phyloP scores from a whole-genome alignment of 331 rosid genomes.

The Acacia pycnantha region DNA sequence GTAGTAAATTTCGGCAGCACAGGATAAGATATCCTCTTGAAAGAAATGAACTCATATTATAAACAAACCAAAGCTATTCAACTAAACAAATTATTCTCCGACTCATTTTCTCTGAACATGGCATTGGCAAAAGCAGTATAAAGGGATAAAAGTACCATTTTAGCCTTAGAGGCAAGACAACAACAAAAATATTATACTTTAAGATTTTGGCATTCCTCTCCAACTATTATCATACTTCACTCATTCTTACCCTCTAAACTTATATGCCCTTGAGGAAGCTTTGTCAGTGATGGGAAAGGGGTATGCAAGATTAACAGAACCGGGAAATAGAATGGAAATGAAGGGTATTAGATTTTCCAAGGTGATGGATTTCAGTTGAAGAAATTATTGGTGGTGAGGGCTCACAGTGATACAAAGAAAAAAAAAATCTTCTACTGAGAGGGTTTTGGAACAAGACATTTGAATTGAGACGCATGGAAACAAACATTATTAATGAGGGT shows the following conservation, averaged over 20 bases:
- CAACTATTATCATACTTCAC: neutral
- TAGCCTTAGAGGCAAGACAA: neutral
- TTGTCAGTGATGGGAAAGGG: neutral
- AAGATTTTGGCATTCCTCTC: neutral
- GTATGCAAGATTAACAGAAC: neutral
- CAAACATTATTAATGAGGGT: neutral
- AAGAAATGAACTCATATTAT: neutral
- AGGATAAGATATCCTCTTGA: neutral
- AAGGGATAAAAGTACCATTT: neutral
- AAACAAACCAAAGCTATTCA: neutral
- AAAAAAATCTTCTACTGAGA: neutral
- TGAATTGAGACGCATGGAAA: neutral
- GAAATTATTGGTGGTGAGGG: neutral
- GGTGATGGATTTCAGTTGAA: neutral
- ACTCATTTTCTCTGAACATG: neutral
- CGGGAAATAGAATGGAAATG: neutral
- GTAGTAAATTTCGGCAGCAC: neutral
- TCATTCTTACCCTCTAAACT: neutral
- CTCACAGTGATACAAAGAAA: neutral
- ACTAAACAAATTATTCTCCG: neutral
- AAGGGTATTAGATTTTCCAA: neutral
- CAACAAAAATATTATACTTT: neutral
- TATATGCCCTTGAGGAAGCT: neutral
- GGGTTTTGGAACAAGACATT: neutral
- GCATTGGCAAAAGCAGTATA: neutral